Evolutionary conservation across 192 early-diverging fungal genomes (phyloP).

Genomic region (Podila epigama): DNA sequence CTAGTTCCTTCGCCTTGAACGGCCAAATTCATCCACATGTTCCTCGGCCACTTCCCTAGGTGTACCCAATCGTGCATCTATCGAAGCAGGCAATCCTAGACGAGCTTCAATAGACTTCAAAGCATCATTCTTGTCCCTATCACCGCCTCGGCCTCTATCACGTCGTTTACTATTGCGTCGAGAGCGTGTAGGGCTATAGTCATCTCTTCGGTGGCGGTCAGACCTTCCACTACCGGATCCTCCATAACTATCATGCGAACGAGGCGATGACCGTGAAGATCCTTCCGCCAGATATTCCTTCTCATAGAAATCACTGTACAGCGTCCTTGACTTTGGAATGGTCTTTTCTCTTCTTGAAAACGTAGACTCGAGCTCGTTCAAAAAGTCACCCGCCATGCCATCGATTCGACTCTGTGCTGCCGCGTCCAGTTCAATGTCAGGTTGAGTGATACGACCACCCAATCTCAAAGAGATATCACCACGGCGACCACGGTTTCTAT

Average conservation of each 20-base stretch:
- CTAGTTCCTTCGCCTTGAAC: conserved; percentile 15
- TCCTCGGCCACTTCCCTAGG: not conserved
- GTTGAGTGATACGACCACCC: conserved; percentile 19
- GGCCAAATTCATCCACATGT: conserved; percentile 32
- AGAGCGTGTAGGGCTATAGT: not conserved
- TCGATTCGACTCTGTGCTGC: conserved; percentile 7
- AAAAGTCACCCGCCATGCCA: conserved; percentile 23
- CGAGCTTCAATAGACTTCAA: conserved; percentile 29
- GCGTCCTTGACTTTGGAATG: conserved; percentile 20
- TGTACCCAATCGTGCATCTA: not conserved
- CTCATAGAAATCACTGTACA: conserved; percentile 49
- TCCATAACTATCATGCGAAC: too few species aligned
- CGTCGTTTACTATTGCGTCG: not conserved
- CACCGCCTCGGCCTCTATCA: conserved; percentile 1
- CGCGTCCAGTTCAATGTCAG: not conserved
- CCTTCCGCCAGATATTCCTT: conserved; percentile 19
- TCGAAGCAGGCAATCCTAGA: conserved; percentile 17
- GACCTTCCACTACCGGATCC: not conserved
- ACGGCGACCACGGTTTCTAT: conserved; percentile 40
- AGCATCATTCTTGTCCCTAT: conserved; percentile 20
- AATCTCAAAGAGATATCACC: conserved; percentile 39
- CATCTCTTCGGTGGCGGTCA: not conserved
- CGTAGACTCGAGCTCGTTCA: conserved; percentile 37
- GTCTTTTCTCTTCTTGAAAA: conserved; percentile 33
- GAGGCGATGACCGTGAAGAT: not conserved